Evolutionary conservation across 164 flowering plant species (phyloP).

Genomic region (Malania oleifera): DNA sequence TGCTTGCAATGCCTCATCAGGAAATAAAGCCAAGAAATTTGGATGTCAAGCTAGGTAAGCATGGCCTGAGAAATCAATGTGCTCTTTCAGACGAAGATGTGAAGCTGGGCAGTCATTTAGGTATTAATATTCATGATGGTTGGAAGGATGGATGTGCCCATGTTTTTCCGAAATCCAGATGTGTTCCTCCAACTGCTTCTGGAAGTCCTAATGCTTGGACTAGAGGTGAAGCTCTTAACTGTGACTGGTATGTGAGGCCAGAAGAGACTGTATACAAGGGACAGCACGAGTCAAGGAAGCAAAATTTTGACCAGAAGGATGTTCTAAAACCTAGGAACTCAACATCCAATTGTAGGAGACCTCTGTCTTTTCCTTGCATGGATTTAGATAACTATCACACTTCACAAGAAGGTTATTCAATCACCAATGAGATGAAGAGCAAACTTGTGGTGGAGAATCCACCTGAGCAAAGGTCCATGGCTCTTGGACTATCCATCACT

Average conservation of each 20-base stretch:
- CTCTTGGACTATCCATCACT: neutral
- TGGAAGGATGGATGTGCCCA: slow-evolving; percentile 1
- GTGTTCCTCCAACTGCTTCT: neutral
- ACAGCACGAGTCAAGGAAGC: slow-evolving; percentile 1
- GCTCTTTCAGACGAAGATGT: neutral
- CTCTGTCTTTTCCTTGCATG: neutral
- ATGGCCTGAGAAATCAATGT: neutral
- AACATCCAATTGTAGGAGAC: neutral
- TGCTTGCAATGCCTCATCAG: slow-evolving; percentile 18
- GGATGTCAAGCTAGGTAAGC: slow-evolving; percentile 10
- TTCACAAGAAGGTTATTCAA: neutral
- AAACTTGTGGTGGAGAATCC: slow-evolving; percentile 1
- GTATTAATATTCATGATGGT: slow-evolving; percentile 6
- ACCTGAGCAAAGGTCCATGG: neutral
- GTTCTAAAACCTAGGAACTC: neutral
- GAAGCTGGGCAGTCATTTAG: slow-evolving; percentile 3
- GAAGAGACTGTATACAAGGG: neutral
- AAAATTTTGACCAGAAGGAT: slow-evolving; percentile 4
- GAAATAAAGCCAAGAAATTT: slow-evolving; percentile 3
- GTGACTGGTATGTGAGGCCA: slow-evolving; percentile 4
- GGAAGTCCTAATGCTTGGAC: slow-evolving; percentile 1
- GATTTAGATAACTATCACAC: neutral
- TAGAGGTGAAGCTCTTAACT: neutral
- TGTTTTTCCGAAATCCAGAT: slow-evolving; percentile 1
- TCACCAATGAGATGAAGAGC: neutral